These are phyloP conservation scores for Phialophora tarda DNA, from an alignment of 2,329 filamentous ascomycete genomes.

Conservation along the genomic window DNA sequence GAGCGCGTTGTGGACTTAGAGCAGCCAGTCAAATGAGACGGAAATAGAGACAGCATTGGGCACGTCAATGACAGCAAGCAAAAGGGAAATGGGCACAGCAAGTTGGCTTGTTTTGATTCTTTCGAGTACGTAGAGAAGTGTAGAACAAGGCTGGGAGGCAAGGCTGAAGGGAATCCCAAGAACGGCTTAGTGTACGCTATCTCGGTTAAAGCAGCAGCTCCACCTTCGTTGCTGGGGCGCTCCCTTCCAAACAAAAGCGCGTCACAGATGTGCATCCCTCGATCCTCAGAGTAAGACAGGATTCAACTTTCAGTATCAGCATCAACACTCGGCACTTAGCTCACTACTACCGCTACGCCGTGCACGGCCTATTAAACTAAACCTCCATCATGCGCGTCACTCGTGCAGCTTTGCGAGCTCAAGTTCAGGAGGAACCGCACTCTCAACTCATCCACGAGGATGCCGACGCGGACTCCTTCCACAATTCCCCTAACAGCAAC, in stretches of 20 bases:
- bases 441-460: conserved; percentile 34
- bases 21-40: background rate
- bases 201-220: conserved; percentile 5
- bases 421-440: conserved; percentile 32
- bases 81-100: background rate
- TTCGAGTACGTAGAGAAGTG: background rate
- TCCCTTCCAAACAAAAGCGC: conserved; percentile 19
- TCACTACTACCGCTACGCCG: background rate
- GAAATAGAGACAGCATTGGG: background rate
- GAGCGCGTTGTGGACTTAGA: background rate
- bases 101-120: background rate
- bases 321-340: background rate
- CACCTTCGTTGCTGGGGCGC: conserved; percentile 1
- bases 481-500: conserved; percentile 11
- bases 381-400: conserved; percentile 39
- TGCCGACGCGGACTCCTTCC: conserved; percentile 23
- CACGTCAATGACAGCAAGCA: background rate
- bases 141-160: background rate
- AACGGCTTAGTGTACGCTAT: background rate
- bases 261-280: conserved; percentile 8
- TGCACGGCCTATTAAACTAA: background rate
- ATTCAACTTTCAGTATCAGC: background rate
- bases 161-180: background rate
- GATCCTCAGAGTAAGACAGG: conserved; percentile 13
- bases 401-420: conserved; percentile 39